Evolutionary conservation across 2,329 filamentous ascomycete species (phyloP), one percentile per base, ranked within the genome.

Genomic region (Monosporascus sp.): DNA sequence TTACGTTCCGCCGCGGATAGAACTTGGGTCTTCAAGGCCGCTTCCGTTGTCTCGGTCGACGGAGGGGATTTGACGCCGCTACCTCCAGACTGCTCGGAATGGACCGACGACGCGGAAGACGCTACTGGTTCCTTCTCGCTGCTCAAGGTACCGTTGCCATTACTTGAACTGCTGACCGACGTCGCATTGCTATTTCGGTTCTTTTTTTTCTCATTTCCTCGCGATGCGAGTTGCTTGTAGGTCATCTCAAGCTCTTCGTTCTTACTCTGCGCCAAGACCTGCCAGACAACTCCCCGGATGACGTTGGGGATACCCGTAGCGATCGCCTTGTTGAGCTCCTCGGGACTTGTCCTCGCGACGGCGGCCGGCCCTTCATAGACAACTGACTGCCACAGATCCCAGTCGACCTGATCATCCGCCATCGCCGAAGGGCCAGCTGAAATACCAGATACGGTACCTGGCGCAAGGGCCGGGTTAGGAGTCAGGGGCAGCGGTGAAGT

Each of bases 251-350:
- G 75, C 45, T 95, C 90, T 56, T 93, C 88, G 62, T 90, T 96
- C 71, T 96, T 96, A 74, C 92, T 97, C 67, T 96, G 90, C 3
- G 94, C 91, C 57, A 99, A 76, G 7, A 97, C 93, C 72, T 99
- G 94, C 94, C 94, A 99, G 49, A 99, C 92, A 2, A 99, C 94
- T n/a, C 94, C 95, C 54, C 94, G 86, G 57, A 99, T 96, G 3
- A 92, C 93, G 60, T 87, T 91, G 1, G 94, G 94, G 53, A 99
- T 99, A 35, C 94, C 94, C 39, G 87, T 89, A 49, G 93, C 89
- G 62, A 99, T 97, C 22, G 94, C 92, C 60, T 81, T 84, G 66
- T 93, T 96, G 53, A 99, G 76, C 68, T 97, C 92, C 63, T 95
- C 90, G 0, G 93, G 81, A 65, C 91, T 96, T 4, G 90, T 91